Evolutionary conservation across 2,329 filamentous ascomycete species (phyloP), one percentile per base, ranked within the genome.

Genomic region (Colletotrichum chrysophilum): DNA sequence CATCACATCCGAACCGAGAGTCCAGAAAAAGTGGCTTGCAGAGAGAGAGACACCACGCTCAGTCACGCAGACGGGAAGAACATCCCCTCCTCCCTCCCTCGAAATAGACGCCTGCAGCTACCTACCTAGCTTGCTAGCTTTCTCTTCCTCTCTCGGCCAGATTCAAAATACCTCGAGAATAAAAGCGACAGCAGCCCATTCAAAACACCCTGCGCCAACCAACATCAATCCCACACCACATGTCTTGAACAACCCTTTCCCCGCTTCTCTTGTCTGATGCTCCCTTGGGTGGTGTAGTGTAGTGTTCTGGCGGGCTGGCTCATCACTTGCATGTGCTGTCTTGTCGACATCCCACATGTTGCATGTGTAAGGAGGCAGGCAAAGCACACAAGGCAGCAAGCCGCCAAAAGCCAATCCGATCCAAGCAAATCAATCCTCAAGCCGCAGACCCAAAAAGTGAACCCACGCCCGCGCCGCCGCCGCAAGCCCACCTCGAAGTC

Each of bases 251-350:
- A 34, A 32, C 26, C 65, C n/a, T 55, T 28, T 38, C 56, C 67
- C 67, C 67, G 67, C 67, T 70, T 70, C 60, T 70, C 56, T 34
- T 24, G 26, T 48, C 38, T 48, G 38, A 48, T 48, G 18, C 52
- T 68, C 66, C 67, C 67, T 61, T 48, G 18, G 34, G 52, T 60
- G 5, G 9, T 48, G 18, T 7, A 48, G 38, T 18, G 12, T 18
- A 38, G 38, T n/a, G 38, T n/a, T 48, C 38, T 48, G 38, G 5
- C 34, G 13, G 38, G 30, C 24, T 32, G 28, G 56, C 36, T 70
- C 56, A 14, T 70, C 67, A 70, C 67, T 70, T 70, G 67, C 67
- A 70, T 70, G 67, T 70, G 67, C 67, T 70, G 67, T 48, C 67
- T 70, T 26, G 67, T 61, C 26, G n/a, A 62, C 55, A 61, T 28